Base-by-base conservation (phyloP, 257 asterid species). In the Solanum phureja region DNA sequence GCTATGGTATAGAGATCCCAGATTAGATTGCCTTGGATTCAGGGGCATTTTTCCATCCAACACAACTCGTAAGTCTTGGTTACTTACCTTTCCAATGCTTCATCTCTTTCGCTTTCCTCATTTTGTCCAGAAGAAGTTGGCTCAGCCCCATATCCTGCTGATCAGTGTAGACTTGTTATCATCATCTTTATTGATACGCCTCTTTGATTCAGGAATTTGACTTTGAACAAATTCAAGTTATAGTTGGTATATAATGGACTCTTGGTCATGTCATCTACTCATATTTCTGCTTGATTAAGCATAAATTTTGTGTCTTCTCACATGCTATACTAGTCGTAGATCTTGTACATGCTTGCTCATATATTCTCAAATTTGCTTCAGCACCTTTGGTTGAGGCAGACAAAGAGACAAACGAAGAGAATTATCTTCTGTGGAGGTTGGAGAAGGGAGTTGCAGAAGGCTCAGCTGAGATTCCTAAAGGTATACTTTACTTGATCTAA, bases 391-490 rank as follows among this genome's bases (percentile, higher is more conserved):
- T 96, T 77, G 99, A 95, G 90, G 95, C 91, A 9, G 95, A 94
- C 87, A 91, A 94, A 91, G 95, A 94, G 91, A 93, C 98, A 1
- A 93, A 89, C 42, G 99, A 95, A 93, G 94, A 91, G 7, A 94
- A 94, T 83, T 96, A 82, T 91, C 91, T 94, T 92, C 93, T 93
- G 66, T 95, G 98, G 98, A 95, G 99, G 91, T 90, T 95, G 90
- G 98, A 94, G 93, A 93, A 94, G 89, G 98, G 99, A 87, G 93
- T 96, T 72, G 98, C 99, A 3, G 98, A 95, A 92, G 99, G 99
- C 91, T 87, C 99, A 31, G 73, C 90, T 74, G 99, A 96, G 92
- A 95, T 96, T 85, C 96, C 98, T 27, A 95, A 94, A 94, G 98
- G 99, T 96, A 49, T 46, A 6, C 49, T 66, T 76, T 9, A 11